Percentiles rank a stretch among this genome's conserved stretches.
Evolutionary conservation across 2,329 filamentous ascomycete species (phyloP).

Genomic region (Harringtonia aguacate): DNA sequence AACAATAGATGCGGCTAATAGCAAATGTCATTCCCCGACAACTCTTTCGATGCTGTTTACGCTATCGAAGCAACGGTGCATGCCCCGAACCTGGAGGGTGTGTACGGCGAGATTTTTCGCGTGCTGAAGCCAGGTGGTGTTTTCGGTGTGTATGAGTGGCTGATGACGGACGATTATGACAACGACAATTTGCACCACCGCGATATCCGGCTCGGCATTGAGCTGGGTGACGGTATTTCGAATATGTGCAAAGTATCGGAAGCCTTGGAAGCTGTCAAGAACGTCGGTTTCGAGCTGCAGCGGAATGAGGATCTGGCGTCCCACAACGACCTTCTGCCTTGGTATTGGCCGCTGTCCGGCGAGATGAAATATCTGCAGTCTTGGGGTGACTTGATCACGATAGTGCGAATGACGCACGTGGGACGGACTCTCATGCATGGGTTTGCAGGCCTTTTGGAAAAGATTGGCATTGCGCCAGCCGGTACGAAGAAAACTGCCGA

Average conservation of each 20-base stretch:
- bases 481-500: constrained; percentile 95
- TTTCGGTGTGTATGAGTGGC: constrained; percentile 97
- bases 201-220: constrained; percentile 85
- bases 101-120: constrained; percentile 90
- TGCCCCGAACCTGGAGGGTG: constrained; percentile 78
- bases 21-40: constrained; percentile 92
- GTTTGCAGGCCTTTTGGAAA: constrained; percentile 68
- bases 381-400: constrained; percentile 70
- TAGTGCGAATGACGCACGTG: constrained; percentile 79
- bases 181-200: constrained; percentile 79
- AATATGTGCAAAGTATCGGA: constrained; percentile 83
- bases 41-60: constrained; percentile 89
- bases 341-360: constrained; percentile 89
- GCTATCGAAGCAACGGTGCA: constrained; percentile 97
- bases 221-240: constrained; percentile 91
- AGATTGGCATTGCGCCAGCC: constrained; percentile 59
- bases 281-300: constrained; percentile 76
- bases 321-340: constrained; percentile 64
- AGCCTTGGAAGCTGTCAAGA: constrained; percentile 70
- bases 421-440: constrained; percentile 67
- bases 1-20: too few species aligned
- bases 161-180: constrained; percentile 95
- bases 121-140: constrained; percentile 92
- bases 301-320: constrained; percentile 80
- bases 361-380: constrained; percentile 74